Percentiles rank a stretch among this genome's conserved stretches.
Conservation (phyloP, 2,329 filamentous ascomycete species). For the Beauveria medogensis region DNA sequence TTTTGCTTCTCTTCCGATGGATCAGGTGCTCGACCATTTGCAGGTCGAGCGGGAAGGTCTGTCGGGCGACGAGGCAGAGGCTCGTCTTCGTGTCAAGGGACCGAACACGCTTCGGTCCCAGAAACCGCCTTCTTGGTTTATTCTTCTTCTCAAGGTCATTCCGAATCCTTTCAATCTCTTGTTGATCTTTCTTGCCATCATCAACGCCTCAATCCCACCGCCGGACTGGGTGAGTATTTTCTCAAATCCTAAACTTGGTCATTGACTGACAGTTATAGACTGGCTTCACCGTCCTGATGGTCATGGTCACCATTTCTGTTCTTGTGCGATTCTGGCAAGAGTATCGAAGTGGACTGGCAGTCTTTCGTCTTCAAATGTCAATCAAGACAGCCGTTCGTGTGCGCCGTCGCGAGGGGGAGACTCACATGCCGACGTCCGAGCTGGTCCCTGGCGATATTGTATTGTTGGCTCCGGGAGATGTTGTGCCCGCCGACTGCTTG, state of each 20-base stretch:
- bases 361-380: slow-evolving; percentile 20
- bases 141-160: slow-evolving; percentile 19
- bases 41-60: slow-evolving; percentile 17
- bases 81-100: slow-evolving; percentile 17
- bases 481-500: slow-evolving; percentile 22
- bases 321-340: slow-evolving; percentile 22
- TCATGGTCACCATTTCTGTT: slow-evolving; percentile 21
- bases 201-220: slow-evolving; percentile 17
- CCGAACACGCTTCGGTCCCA: slow-evolving; percentile 19
- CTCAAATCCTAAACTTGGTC: fast-evolving
- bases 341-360: slow-evolving; percentile 19
- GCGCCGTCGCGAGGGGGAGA: slow-evolving; percentile 13
- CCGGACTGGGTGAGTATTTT: slow-evolving; percentile 12
- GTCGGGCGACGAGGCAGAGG: slow-evolving; percentile 15
- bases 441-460: slow-evolving; percentile 20
- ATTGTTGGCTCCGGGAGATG: slow-evolving; percentile 16
- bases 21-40: slow-evolving; percentile 16
- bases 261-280: not conserved
- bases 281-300: slow-evolving; percentile 18
- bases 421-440: slow-evolving; percentile 13
- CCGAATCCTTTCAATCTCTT: slow-evolving; percentile 21
- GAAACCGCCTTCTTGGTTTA: slow-evolving; percentile 19
- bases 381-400: slow-evolving; percentile 17
- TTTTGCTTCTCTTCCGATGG: slow-evolving; percentile 16
- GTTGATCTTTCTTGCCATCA: slow-evolving; percentile 19